These are phyloP conservation scores for Lodderomyces margitis DNA, from an alignment of 1,139 yeast species.

Conservation along the genomic window DNA sequence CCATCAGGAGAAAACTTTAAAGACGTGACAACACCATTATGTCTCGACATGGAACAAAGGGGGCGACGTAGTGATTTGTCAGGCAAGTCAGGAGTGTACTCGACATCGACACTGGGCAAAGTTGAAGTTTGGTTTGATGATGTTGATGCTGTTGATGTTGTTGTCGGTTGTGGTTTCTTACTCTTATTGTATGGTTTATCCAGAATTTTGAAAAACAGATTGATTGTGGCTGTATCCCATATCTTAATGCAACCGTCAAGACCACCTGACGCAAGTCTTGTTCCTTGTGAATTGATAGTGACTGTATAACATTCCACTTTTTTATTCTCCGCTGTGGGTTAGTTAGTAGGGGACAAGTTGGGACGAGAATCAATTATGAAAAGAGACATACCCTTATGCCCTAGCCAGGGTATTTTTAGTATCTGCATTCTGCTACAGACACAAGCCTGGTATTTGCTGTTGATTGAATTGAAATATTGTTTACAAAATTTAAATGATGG, in stretches of 20 bases:
- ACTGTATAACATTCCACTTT: slow-evolving; percentile 84
- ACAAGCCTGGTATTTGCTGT: not conserved
- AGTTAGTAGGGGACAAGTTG: slow-evolving; percentile 4
- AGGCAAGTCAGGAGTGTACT: slow-evolving; percentile 20
- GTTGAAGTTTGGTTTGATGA: not conserved
- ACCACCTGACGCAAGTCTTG: slow-evolving; percentile 90
- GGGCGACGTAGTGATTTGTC: slow-evolving; percentile 51
- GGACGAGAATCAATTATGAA: not conserved
- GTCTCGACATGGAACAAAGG: slow-evolving; percentile 77
- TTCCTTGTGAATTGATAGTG: slow-evolving; percentile 76
- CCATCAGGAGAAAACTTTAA: slow-evolving; percentile 93
- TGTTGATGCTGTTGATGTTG: slow-evolving; percentile 9
- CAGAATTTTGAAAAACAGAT: slow-evolving; percentile 18
- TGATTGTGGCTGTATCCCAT: slow-evolving; percentile 65
- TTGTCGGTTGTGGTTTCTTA: slow-evolving; percentile 8
- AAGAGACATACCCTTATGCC: slow-evolving; percentile 55
- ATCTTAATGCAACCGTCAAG: slow-evolving; percentile 89
- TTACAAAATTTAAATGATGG: not conserved
- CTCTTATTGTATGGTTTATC: slow-evolving; percentile 4
- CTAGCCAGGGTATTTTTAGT: slow-evolving; percentile 82
- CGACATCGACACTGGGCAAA: slow-evolving; percentile 1
- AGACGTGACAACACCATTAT: slow-evolving; percentile 91
- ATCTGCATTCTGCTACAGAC: slow-evolving; percentile 53
- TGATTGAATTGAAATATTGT: not conserved
- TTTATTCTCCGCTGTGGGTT: slow-evolving; percentile 62